A percentile compares a stretch with the other conserved stretches of the same genome.
These are phyloP conservation scores for Globisporangium polare DNA, from an alignment of 352 stramenopile species.

Conservation along the genomic window DNA sequence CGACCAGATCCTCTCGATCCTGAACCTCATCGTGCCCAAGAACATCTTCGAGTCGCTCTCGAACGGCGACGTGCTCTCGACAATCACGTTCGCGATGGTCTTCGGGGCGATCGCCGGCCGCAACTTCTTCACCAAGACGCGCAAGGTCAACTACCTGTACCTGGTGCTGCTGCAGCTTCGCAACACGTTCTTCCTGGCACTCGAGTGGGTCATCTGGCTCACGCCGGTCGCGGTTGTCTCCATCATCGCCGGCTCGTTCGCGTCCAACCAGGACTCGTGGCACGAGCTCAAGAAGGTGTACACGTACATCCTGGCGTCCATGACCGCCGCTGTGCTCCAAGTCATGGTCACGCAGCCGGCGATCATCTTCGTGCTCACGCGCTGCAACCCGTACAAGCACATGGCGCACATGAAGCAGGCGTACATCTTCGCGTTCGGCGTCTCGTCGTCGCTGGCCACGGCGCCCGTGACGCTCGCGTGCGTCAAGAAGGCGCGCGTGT, in stretches of 20 bases:
- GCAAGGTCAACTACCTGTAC: constrained; percentile 64
- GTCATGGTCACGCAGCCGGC: constrained; percentile 50
- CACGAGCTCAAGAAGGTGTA: constrained; percentile 44
- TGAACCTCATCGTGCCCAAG: constrained; percentile 50
- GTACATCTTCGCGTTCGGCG: constrained; percentile 67
- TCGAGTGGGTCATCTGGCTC: constrained; percentile 67
- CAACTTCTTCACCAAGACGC: constrained; percentile 58
- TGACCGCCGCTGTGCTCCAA: constrained; percentile 33
- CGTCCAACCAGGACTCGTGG: constrained; percentile 37
- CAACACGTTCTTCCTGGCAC: constrained; percentile 67
- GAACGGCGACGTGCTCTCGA: constrained; percentile 46
- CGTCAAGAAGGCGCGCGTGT: constrained; percentile 54
- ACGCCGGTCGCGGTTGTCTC: constrained; percentile 65
- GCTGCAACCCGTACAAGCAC: constrained; percentile 66
- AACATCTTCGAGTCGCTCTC: constrained; percentile 60
- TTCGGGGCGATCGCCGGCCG: constrained; percentile 53
- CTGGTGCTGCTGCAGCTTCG: constrained; percentile 57
- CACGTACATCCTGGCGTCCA: constrained; percentile 42
- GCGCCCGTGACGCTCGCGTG: constrained; percentile 61
- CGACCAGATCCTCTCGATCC: constrained; percentile 56
- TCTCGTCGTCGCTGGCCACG: constrained; percentile 60
- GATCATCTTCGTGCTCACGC: constrained; percentile 59
- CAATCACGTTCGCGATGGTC: constrained; percentile 71
- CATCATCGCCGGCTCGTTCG: constrained; percentile 58
- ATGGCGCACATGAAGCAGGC: constrained; percentile 62